Conservation (phyloP, 805 yeast genomes). For the Spathaspora girioi region DNA sequence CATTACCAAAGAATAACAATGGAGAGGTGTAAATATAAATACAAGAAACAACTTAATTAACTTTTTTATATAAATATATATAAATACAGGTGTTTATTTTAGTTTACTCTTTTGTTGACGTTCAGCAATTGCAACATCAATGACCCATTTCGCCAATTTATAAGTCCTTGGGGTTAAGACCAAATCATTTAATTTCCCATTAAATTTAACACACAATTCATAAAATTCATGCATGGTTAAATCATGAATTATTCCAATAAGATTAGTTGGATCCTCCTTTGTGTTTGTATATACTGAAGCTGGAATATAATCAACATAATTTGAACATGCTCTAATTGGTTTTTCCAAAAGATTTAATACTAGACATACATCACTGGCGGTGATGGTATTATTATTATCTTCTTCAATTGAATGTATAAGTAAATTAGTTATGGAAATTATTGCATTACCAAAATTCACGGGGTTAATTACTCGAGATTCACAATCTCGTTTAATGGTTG, state of each 20-base stretch:
- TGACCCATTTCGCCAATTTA: conserved; percentile 68
- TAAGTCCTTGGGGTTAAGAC: conserved; percentile 60
- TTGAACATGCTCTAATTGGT: conserved; percentile 44
- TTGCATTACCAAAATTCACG: conserved; percentile 56
- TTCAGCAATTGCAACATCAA: conserved; percentile 59
- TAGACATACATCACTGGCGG: conserved; percentile 52
- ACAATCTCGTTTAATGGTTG: conserved; percentile 48
- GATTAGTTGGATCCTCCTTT: conserved; percentile 27
- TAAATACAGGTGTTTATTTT: not conserved
- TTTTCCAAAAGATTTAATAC: conserved; percentile 56
- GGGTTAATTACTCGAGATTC: conserved; percentile 60
- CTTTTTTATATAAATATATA: not conserved
- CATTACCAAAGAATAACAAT: conserved; percentile 26
- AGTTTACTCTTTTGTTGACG: conserved; percentile 9
- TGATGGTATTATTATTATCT: conserved; percentile 54
- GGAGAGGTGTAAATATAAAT: conserved; percentile 1
- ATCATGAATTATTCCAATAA: conserved; percentile 57
- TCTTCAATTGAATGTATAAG: conserved; percentile 60
- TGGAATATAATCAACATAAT: conserved; percentile 36
- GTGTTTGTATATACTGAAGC: conserved; percentile 42
- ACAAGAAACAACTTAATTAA: not conserved
- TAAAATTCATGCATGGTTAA: conserved; percentile 61
- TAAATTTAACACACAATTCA: conserved; percentile 61
- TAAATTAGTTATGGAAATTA: conserved; percentile 56
- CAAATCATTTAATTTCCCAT: conserved; percentile 61